Evolutionary conservation across 2,329 filamentous ascomycete species (phyloP), one percentile per base, ranked within the genome.

Genomic region (Aspergillus texensis): DNA sequence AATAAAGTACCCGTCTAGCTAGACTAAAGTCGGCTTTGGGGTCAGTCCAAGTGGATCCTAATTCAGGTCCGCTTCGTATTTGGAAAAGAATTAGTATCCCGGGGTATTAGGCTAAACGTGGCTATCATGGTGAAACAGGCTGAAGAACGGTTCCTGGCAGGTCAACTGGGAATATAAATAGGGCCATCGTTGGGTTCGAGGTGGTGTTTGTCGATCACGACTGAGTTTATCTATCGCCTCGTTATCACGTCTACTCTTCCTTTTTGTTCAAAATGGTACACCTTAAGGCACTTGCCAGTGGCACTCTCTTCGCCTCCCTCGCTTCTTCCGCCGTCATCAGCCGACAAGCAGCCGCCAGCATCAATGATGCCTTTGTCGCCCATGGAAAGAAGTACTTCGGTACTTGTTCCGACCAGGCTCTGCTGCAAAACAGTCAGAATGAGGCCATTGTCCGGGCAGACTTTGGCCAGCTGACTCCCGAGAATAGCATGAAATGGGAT

Each of bases 311-410:
- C 21, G 21, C 24, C 24, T 48, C 45, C 45, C 45, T 48, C 45
- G 45, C 45, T 11, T 48, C 45, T 1, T 48, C 45, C 1, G 45
- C 45, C 12, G 8, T 36, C 10, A 28, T 60, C 6, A 32, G 34
- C 46, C 67, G 66, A 19, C 67, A 68, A 58, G 64, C 68, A 28
- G 60, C 69, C 9, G 62, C 61, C 61, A 85, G 84, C 75, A 80
- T 89, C 65, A 61, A 69, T 21, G 82, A 89, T 72, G 73, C 74
- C 60, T 85, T 89, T 78, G 85, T 85, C 72, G 83, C 84, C 62
- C 84, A 86, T 70, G 88, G 88, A 65, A 91, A 91, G 79, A 81
- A 85, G 67, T 91, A 91, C 78, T 86, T 85, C 61, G 89, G 89
- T 67, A 84, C 83, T 16, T 85, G 88, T 71, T 80, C 72, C 8